Conservation (phyloP, 1,284 basidiomycete species). For the Leccinum fallax region DNA sequence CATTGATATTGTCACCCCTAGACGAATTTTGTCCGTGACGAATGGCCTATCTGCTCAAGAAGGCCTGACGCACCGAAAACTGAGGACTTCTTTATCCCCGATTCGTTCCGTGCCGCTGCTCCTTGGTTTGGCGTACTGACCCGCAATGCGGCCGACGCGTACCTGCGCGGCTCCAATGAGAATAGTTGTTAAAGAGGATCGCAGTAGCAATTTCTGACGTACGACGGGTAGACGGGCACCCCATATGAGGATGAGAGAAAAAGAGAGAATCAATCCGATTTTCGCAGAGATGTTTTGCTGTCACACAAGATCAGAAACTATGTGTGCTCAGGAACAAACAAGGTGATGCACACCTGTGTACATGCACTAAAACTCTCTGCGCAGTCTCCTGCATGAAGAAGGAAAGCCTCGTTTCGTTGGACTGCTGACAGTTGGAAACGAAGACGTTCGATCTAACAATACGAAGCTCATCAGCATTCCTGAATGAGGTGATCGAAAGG, state of each 20-base stretch:
- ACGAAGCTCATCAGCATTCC: slow-evolving; percentile 11
- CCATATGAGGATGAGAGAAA: slow-evolving; percentile 95
- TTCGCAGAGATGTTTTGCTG: slow-evolving; percentile 93
- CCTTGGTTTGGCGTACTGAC: slow-evolving; percentile 96
- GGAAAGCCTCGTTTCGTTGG: slow-evolving; percentile 87
- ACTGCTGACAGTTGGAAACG: slow-evolving; percentile 80
- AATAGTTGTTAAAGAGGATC: neutral
- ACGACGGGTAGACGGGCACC: slow-evolving; percentile 90
- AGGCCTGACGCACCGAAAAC: slow-evolving; percentile 65
- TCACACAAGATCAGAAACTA: slow-evolving; percentile 3
- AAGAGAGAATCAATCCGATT: slow-evolving; percentile 92
- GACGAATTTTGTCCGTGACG: slow-evolving; percentile 6
- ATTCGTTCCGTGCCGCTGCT: slow-evolving; percentile 86
- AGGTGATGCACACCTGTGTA: slow-evolving; percentile 60
- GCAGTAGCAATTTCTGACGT: neutral
- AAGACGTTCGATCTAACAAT: slow-evolving; percentile 79
- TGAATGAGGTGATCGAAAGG: neutral
- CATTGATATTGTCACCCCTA: slow-evolving; percentile 97
- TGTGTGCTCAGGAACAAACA: neutral
- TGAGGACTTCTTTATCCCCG: slow-evolving; percentile 68
- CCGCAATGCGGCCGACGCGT: slow-evolving; percentile 89
- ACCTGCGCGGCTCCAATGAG: slow-evolving; percentile 47
- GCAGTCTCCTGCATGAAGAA: slow-evolving; percentile 96
- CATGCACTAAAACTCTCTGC: slow-evolving; percentile 94
- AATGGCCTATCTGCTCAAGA: neutral